Evolutionary conservation across 306 rosid genomes (phyloP), one percentile per base, ranked within the genome.

Genomic region (Carpinus fangiana): DNA sequence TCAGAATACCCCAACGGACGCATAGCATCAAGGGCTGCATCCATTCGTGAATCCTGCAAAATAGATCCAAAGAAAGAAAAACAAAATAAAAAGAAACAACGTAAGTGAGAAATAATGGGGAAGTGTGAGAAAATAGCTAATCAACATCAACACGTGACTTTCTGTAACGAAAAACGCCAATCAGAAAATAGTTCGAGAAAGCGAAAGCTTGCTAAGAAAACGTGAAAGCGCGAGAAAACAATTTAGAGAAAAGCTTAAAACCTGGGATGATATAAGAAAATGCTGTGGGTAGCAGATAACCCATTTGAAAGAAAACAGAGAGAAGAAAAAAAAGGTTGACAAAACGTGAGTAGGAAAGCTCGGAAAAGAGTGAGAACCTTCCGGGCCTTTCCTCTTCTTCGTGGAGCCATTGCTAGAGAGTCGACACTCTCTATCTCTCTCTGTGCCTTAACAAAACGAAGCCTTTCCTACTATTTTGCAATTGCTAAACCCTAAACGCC

Each of bases 321-420:
- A 59, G 65, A 59, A 45, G 28, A 48, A 41, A 26, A 17, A 3
- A n/a, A 26, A 70, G 20, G 14, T 60, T 5, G 8, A 41, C 45
- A 41, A 41, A 41, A 7, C 45, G 46, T 12, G 16, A 65, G 41
- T 23, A n/a, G 3, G 66, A 53, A 80, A 66, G 36, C 17, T n/a
- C 12, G 47, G 16, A 12, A 64, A 17, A 14, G 20, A 28, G 14
- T 54, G 50, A 9, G 28, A 53, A 43, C 38, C 1, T 16, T 38
- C n/a, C 10, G 13, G 4, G 65, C 34, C 65, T 11, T 82, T 26
- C 41, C 28, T 17, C 78, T 69, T 59, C 68, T 34, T 48, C 79
- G 76, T 10, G 79, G 70, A 80, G 84, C 84, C 84, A 81, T 81
- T 70, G 55, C 51, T 41, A 7, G 18, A 14, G 26, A 3, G 14